Evolutionary conservation across 768 basidiomycete genomes (phyloP), one percentile per base, ranked within the genome.

Genomic region (Boletellus ananiceps): DNA sequence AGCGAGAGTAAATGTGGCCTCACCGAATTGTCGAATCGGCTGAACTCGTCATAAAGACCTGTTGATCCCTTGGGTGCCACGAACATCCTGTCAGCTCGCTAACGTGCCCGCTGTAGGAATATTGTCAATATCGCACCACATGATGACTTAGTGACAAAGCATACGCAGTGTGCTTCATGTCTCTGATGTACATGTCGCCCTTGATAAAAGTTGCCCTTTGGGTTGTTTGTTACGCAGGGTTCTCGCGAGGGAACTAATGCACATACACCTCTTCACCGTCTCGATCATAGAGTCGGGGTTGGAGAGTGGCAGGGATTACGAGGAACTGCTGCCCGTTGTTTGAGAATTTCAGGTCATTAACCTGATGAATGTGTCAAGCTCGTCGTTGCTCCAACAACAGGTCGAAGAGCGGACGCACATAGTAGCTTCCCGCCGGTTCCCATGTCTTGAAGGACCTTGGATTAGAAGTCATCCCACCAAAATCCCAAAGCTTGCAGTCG

Each of bases 401-500:
- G 37, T 12, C 34, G 34, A 44, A 51, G 35, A 44, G 21, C 14
- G 40, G 51, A 65, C 69, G 49, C 56, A 94, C 93, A 70, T 94
- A 84, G 69, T 96, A 96, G 59, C 84, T 90, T 55, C 90, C 93
- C 51, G 88, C 84, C 53, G 93, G 89, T 65, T 99, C 96, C 83
- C 89, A 98, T 57, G 82, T 89, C 72, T 94, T 89, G 80, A 99
- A 98, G 14, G 96, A 94, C 69, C 91, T 91, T 69, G 86, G 84
- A 55, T 83, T 73, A 54, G 77, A 73, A 62, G 90, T 88, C 96
- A 99, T 99, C 14, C 96, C 96, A 58, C 95, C 95, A 69, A 98
- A 98, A 69, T 99, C 96, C 94, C 95, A 99, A 46, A 99, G 69
- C 71, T 98, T 98, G 69, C 88, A 85, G 69, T 99, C 96, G 64